Conservation (phyloP, 345 rosid species). For the Arabis alpina region DNA sequence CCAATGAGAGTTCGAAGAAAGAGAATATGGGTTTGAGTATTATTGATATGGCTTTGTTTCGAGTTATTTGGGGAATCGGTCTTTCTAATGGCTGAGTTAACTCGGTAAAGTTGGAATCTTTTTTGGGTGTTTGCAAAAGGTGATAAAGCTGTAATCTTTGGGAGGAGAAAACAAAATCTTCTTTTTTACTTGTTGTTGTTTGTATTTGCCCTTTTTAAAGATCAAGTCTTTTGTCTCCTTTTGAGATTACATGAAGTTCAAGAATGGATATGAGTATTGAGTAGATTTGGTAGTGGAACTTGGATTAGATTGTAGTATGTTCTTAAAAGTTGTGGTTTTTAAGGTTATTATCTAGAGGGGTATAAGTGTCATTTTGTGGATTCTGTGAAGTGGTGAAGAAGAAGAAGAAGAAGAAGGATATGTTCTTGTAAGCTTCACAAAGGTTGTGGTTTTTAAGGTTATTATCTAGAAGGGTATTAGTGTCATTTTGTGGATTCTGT, state of each 20-base stretch:
- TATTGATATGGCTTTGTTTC: conserved; percentile 32
- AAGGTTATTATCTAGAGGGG: no score
- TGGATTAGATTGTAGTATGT: not conserved
- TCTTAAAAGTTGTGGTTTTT: no score
- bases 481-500: no score
- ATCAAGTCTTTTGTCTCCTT: conserved; percentile 47
- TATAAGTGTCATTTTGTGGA: no score
- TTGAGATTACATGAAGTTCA: conserved; percentile 42
- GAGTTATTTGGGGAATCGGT: conserved; percentile 37
- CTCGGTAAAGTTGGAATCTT: conserved; percentile 52
- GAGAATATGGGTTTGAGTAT: conserved; percentile 43
- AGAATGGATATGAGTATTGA: no score
- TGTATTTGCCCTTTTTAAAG: conserved; percentile 53
- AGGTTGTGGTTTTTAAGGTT: no score
- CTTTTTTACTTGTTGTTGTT: conserved; percentile 47
- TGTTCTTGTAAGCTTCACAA: no score
- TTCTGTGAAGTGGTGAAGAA: no score
- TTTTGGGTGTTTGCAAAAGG: conserved; percentile 46
- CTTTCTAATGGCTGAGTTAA: conserved; percentile 44
- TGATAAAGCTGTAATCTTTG: conserved; percentile 63
- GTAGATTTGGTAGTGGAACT: conserved; percentile 26
- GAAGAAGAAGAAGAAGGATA: no score
- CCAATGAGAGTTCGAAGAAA: conserved; percentile 32
- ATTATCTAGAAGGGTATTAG: conserved; percentile 7
- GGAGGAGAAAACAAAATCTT: conserved; percentile 44